phyloP scores from a whole-genome alignment of 164 flowering plant species.

The Umbilicus rupestris region DNA sequence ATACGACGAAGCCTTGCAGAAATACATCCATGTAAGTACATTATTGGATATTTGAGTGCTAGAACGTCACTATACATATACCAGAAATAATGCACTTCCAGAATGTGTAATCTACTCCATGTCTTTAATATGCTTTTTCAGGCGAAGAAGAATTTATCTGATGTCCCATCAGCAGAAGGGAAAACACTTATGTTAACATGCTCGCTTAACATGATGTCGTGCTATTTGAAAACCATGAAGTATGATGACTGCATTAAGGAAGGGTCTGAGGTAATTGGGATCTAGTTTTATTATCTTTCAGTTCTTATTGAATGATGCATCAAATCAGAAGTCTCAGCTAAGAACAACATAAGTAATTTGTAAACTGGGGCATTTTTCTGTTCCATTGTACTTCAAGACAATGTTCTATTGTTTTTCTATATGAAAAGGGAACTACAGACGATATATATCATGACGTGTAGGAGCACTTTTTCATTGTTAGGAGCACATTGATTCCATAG shows the following conservation, averaged over 20 bases:
- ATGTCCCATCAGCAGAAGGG: conserved; percentile 44
- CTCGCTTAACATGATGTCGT: conserved; percentile 93
- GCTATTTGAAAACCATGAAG: conserved; percentile 76
- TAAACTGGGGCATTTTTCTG: too few relatives aligned
- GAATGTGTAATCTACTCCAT: not conserved
- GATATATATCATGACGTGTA: too few relatives aligned
- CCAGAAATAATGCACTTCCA: not conserved
- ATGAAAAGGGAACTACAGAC: too few relatives aligned
- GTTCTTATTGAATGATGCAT: not conserved
- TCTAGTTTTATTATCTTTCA: not conserved
- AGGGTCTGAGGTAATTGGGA: conserved; percentile 77
- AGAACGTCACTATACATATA: not conserved
- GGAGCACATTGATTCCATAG: too few relatives aligned
- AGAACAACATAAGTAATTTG: too few relatives aligned
- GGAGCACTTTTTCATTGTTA: too few relatives aligned
- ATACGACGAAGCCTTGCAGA: conserved; percentile 56
- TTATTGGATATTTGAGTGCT: not conserved
- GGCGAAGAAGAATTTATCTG: conserved; percentile 75
- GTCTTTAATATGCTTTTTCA: conserved; percentile 17
- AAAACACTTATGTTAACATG: conserved; percentile 56
- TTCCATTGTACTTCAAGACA: too few relatives aligned
- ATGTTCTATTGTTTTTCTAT: too few relatives aligned
- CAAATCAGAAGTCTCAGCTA: not conserved
- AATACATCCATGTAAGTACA: conserved; percentile 64
- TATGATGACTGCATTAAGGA: conserved; percentile 76